phyloP scores from a whole-genome alignment of 202 grass and related monocot species.

The Miscanthus sacchariflorus region DNA sequence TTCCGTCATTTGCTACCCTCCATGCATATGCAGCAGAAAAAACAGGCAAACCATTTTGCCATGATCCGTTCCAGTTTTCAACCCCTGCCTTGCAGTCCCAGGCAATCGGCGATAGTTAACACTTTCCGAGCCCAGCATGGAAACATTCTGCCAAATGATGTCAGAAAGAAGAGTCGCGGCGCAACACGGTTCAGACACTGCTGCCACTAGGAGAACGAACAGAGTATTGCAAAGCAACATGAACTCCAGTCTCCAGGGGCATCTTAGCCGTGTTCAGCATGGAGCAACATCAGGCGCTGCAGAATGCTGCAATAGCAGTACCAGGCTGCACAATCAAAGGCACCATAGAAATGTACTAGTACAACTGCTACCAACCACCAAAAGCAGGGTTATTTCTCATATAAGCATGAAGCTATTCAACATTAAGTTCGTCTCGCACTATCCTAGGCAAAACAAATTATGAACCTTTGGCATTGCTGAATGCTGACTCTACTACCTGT shows the following conservation, averaged over 20 bases:
- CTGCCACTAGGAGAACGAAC: too few species aligned
- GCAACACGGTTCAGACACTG: background rate
- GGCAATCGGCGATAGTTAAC: background rate
- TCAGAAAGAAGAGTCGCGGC: background rate
- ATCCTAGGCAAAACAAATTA: too few species aligned
- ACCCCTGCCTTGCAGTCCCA: background rate
- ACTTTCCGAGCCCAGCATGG: background rate
- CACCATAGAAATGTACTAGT: background rate
- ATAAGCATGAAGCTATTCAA: background rate
- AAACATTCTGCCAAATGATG: background rate
- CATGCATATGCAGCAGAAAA: background rate
- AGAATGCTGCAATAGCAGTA: background rate
- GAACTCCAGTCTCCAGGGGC: background rate
- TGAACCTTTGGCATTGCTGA: background rate
- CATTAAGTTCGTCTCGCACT: background rate
- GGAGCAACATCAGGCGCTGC: background rate
- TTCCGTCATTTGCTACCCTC: background rate
- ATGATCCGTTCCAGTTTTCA: background rate
- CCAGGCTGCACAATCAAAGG: background rate
- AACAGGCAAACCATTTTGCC: background rate
- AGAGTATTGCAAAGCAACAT: background rate
- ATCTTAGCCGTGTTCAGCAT: background rate
- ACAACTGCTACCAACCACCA: background rate
- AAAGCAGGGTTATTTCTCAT: background rate
- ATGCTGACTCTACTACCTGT: background rate